These are phyloP conservation scores for Moricandia arvensis DNA, from an alignment of 345 rosid species.

Conservation along the genomic window DNA sequence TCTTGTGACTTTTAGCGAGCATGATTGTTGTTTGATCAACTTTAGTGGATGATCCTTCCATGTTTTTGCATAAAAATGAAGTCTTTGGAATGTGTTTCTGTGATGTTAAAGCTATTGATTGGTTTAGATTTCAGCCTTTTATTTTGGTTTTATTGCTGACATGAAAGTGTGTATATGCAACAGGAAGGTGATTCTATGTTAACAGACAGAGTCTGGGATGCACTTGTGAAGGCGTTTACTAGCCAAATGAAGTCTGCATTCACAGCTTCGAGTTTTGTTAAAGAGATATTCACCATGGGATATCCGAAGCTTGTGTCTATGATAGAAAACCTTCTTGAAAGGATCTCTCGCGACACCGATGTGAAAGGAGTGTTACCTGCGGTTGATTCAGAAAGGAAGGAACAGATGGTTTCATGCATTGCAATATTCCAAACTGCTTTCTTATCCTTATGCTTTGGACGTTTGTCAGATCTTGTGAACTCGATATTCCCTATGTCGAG, in stretches of 20 bases:
- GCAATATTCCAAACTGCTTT: constrained; percentile 88
- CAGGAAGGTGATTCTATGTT: constrained; percentile 81
- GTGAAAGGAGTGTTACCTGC: constrained; percentile 93
- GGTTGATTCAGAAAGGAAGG: constrained; percentile 67
- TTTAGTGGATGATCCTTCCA: background rate
- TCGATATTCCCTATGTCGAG: constrained; percentile 79
- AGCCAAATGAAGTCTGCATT: constrained; percentile 92
- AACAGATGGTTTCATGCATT: constrained; percentile 73
- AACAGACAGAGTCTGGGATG: constrained; percentile 95
- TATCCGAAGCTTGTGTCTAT: constrained; percentile 86
- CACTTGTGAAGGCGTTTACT: constrained; percentile 82
- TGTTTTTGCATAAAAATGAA: background rate
- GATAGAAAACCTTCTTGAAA: constrained; percentile 82
- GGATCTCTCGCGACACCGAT: constrained; percentile 79
- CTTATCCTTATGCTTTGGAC: constrained; percentile 69
- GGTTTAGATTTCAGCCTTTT: too few species aligned
- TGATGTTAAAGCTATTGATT: constrained; percentile 9
- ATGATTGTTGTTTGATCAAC: background rate
- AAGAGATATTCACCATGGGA: constrained; percentile 84
- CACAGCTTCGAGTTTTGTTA: constrained; percentile 95
- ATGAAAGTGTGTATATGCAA: constrained; percentile 28
- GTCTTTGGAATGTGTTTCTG: background rate
- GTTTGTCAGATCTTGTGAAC: constrained; percentile 86
- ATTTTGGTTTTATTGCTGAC: constrained; percentile 22
- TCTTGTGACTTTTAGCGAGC: background rate